A percentile compares a stretch with the other conserved stretches of the same genome.
These are phyloP conservation scores for Lactifluus echinatus DNA, from an alignment of 768 basidiomycete genomes.

Conservation along the genomic window DNA sequence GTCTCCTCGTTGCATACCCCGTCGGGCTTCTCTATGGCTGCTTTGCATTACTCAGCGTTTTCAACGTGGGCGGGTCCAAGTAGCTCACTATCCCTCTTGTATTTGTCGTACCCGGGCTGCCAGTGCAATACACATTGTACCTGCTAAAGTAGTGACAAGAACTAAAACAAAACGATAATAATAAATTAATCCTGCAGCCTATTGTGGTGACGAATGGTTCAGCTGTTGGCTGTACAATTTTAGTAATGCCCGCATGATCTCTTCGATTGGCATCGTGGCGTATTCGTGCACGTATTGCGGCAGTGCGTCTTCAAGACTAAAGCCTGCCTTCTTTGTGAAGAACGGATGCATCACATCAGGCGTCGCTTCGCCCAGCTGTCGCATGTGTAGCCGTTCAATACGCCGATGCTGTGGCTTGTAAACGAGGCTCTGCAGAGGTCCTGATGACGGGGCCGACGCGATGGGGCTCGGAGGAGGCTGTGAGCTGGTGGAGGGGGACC, in stretches of 20 bases:
- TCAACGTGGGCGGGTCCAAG: conserved; percentile 43
- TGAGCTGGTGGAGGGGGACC: not conserved
- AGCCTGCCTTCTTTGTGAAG: conserved; percentile 78
- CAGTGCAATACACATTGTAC: conserved; percentile 13
- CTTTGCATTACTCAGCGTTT: conserved; percentile 88
- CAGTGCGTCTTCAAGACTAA: conserved; percentile 75
- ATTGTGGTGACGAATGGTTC: conserved; percentile 25
- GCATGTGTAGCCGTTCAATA: conserved; percentile 76
- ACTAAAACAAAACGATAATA: conserved; percentile 1
- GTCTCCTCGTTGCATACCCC: conserved; percentile 93
- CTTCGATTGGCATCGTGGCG: conserved; percentile 72
- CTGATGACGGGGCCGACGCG: not conserved
- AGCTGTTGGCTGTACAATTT: conserved; percentile 73
- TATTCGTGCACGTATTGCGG: conserved; percentile 85
- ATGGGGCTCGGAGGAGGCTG: conserved; percentile 8
- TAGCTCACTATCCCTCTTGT: conserved; percentile 3
- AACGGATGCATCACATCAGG: conserved; percentile 84
- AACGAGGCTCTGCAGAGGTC: conserved; percentile 28
- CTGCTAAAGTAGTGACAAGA: conserved; percentile 23
- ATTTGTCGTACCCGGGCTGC: not conserved
- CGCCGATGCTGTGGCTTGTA: conserved; percentile 52
- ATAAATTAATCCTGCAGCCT: conserved; percentile 1
- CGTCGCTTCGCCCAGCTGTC: conserved; percentile 82
- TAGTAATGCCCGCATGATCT: conserved; percentile 73
- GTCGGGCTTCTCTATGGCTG: conserved; percentile 90